Base-by-base conservation (phyloP, 192 early-diverging fungal species). In the Irineochytrium annulatum region DNA sequence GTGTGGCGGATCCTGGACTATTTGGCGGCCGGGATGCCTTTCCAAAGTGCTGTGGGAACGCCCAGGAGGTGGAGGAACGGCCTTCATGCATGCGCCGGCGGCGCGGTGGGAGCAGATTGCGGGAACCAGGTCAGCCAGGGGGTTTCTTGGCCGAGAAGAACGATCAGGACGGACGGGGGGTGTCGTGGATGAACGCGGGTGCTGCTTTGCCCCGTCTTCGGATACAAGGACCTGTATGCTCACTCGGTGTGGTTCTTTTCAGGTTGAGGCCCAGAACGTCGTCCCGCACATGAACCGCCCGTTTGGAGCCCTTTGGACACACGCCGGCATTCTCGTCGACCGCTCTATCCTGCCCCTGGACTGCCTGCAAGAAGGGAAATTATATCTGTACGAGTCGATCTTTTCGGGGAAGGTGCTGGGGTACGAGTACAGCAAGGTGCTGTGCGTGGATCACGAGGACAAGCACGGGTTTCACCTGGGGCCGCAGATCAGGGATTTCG, bases 321-420 rank as follows among this genome's bases (percentile, higher is more conserved):
- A 73, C 37, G 67, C 57, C 20, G 71, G 71, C 3, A 61, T 73
- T 43, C 22, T 73, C n/a, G 67, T 73, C 24, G 46, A 64, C 53
- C 65, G 71, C 28, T 24, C 14, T 31, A 67, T 73, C 24, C 30
- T 73, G 27, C 71, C 71, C 6, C 56, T 73, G 8, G 66, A 70
- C n/a, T 73, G 63, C 37, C 34, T 72, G 22, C 60, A 65, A 43
- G 66, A 61, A 3, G 71, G 66, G 0, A 70, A 62, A 39, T 20
- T 72, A 56, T 72, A 72, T 31, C 24, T 72, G 11, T 72, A 71
- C 48, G 71, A 72, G 55, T 63, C 59, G 4, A 54, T 72, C 3
- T 65, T 72, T 32, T 53, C 55, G 8, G 71, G 71, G 16, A 34
- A 59, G 43, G 62, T 72, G 3, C 57, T 63, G 31, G 71, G 71